Evolutionary conservation across 371 early-diverging fungal species (phyloP).

Genomic region (Syncephalastrum sp.): DNA sequence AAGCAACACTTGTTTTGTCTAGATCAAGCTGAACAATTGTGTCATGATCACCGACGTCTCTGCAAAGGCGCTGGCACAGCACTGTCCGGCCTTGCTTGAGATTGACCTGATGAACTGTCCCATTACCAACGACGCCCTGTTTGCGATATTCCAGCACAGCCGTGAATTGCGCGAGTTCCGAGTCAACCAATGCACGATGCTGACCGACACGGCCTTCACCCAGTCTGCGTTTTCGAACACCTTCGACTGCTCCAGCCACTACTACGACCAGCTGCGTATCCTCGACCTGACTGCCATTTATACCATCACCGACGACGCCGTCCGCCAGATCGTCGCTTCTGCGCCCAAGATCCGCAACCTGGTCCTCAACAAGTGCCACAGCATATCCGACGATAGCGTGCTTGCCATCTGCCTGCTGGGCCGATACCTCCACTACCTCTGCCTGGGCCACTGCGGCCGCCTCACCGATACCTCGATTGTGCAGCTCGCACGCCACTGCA

Average conservation of each 20-base stretch:
- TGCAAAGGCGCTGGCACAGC: conserved; percentile 44
- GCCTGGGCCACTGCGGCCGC: conserved; percentile 58
- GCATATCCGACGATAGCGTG: conserved; percentile 54
- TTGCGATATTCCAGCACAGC: conserved; percentile 40
- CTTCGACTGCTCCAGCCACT: conserved; percentile 1
- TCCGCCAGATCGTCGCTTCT: conserved; percentile 47
- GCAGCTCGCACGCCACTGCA: conserved; percentile 53
- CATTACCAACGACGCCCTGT: conserved; percentile 49
- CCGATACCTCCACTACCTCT: conserved; percentile 60
- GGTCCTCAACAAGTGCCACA: conserved; percentile 58
- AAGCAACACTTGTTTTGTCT: conserved; percentile 2
- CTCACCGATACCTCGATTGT: conserved; percentile 55
- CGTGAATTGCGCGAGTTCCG: conserved; percentile 59
- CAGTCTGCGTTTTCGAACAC: conserved; percentile 22
- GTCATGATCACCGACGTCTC: conserved; percentile 49
- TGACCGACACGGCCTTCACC: conserved; percentile 52
- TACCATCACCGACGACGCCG: conserved; percentile 52
- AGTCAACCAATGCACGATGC: conserved; percentile 37
- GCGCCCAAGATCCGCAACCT: conserved; percentile 62
- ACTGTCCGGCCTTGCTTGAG: conserved; percentile 58
- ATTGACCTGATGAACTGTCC: conserved; percentile 58
- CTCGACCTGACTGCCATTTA: conserved; percentile 56
- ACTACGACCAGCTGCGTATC: conserved; percentile 59
- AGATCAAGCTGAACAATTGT: conserved; percentile 66
- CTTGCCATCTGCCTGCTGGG: conserved; percentile 51